Conservation (phyloP, 2,329 filamentous ascomycete genomes). For the Aspergillus pseudoterreus region DNA sequence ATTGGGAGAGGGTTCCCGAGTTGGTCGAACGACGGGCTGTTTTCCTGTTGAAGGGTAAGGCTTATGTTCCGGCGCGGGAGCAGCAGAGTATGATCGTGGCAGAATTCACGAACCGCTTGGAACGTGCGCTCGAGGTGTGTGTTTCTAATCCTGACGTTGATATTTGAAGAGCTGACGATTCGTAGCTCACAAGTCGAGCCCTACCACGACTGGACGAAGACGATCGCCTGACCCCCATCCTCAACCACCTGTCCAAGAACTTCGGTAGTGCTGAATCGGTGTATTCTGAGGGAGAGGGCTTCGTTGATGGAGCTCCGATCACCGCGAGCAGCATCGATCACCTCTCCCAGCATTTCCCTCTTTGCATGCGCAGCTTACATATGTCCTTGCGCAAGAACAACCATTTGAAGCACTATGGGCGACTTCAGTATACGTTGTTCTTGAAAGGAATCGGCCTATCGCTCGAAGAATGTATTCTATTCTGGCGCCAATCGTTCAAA, state of each 20-base stretch:
- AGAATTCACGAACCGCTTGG: slow-evolving; percentile 76
- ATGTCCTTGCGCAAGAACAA: slow-evolving; percentile 78
- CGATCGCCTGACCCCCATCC: slow-evolving; percentile 75
- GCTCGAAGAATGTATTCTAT: slow-evolving; percentile 85
- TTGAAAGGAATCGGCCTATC: slow-evolving; percentile 90
- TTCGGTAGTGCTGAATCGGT: slow-evolving; percentile 87
- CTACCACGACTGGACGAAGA: slow-evolving; percentile 93
- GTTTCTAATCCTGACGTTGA: slow-evolving; percentile 6
- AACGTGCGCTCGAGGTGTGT: slow-evolving; percentile 75
- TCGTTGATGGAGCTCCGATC: slow-evolving; percentile 68
- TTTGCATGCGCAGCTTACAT: slow-evolving; percentile 93
- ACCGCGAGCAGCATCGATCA: slow-evolving; percentile 75
- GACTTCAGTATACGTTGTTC: slow-evolving; percentile 93
- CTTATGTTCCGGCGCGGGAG: slow-evolving; percentile 83
- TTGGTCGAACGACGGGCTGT: slow-evolving; percentile 77
- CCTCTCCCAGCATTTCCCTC: slow-evolving; percentile 76
- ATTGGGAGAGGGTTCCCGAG: slow-evolving; percentile 91
- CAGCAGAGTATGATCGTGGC: slow-evolving; percentile 85
- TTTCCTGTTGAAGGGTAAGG: slow-evolving; percentile 74
- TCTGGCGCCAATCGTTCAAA: slow-evolving; percentile 85
- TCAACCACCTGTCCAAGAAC: slow-evolving; percentile 85
- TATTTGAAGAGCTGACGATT: slow-evolving; percentile 16
- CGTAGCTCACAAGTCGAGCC: slow-evolving; percentile 78
- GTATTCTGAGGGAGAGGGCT: slow-evolving; percentile 64
- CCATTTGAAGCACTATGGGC: slow-evolving; percentile 89